phyloP scores from a whole-genome alignment of 345 rosid species.

The Bruguiera parviflora region DNA sequence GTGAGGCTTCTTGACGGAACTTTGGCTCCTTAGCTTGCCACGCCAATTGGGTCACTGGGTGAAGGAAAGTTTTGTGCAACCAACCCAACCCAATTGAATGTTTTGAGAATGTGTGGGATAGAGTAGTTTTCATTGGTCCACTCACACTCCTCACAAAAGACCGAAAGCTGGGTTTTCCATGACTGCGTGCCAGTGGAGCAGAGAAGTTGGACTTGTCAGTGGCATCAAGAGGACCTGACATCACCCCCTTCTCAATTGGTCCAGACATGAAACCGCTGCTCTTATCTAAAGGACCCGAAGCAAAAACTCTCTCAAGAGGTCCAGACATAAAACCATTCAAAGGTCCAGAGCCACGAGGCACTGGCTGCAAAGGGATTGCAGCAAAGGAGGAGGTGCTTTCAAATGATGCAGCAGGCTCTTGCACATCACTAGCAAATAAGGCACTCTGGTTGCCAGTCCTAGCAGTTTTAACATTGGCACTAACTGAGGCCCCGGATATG shows the following conservation, averaged over 20 bases:
- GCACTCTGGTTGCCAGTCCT: conserved; percentile 83
- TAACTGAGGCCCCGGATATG: conserved; percentile 97
- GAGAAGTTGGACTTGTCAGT: conserved; percentile 80
- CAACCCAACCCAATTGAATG: conserved; percentile 65
- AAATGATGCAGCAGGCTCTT: conserved; percentile 93
- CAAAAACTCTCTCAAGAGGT: conserved; percentile 84
- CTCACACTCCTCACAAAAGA: conserved; percentile 81
- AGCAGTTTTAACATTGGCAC: conserved; percentile 96
- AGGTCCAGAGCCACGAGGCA: conserved; percentile 91
- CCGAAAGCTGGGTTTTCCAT: conserved; percentile 61
- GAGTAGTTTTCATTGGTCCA: conserved; percentile 78
- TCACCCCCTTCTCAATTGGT: conserved; percentile 85
- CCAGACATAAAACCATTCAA: conserved; percentile 89
- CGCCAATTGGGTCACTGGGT: conserved; percentile 58
- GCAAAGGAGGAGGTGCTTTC: conserved; percentile 96
- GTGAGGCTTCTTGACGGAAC: conserved; percentile 53
- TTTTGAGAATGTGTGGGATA: conserved; percentile 79
- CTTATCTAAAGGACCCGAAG: conserved; percentile 89
- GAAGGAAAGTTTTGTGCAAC: conserved; percentile 76
- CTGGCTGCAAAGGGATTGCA: conserved; percentile 84
- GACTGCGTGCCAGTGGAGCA: conserved; percentile 78
- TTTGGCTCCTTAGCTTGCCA: conserved; percentile 74
- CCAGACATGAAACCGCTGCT: conserved; percentile 91
- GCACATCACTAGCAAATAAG: conserved; percentile 56
- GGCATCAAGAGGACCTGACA: conserved; percentile 95